Conservation (phyloP, 1,284 basidiomycete species). For the Sporisorium exsertum region DNA sequence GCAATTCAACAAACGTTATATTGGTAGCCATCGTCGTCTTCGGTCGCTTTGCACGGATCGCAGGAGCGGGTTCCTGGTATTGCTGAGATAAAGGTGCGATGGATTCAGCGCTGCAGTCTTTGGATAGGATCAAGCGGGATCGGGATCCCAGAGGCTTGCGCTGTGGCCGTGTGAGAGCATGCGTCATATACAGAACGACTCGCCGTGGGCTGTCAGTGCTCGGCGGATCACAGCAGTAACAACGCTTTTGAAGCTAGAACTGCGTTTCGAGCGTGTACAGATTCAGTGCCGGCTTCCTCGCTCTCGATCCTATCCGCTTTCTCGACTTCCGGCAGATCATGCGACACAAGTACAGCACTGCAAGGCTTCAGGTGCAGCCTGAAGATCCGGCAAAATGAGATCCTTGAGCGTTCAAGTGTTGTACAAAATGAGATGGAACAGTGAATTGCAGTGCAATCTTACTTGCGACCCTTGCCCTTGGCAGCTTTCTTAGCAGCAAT, state of each 20-base stretch:
- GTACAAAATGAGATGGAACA: slow-evolving; percentile 5
- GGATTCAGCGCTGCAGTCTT: background rate
- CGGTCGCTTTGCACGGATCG: background rate
- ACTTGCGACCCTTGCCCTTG: slow-evolving; percentile 65
- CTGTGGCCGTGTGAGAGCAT: background rate
- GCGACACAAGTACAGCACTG: background rate
- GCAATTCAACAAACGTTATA: background rate
- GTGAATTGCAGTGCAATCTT: background rate
- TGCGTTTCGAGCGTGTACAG: background rate
- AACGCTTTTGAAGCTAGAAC: background rate
- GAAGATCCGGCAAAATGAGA: background rate
- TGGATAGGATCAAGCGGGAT: background rate
- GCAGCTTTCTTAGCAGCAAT: slow-evolving; percentile 54
- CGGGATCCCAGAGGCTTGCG: background rate
- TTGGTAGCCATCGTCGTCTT: background rate
- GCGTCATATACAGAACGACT: no score
- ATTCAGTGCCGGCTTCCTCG: background rate
- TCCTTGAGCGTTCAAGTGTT: slow-evolving; percentile 11
- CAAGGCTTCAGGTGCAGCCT: background rate
- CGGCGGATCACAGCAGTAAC: background rate
- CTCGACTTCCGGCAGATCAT: background rate
- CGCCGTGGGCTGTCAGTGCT: no score
- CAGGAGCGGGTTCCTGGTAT: no score
- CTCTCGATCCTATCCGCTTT: background rate
- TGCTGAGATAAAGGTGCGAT: no score